Base-by-base conservation (phyloP, 2,329 filamentous ascomycete genomes). In the Coniella lustricola region DNA sequence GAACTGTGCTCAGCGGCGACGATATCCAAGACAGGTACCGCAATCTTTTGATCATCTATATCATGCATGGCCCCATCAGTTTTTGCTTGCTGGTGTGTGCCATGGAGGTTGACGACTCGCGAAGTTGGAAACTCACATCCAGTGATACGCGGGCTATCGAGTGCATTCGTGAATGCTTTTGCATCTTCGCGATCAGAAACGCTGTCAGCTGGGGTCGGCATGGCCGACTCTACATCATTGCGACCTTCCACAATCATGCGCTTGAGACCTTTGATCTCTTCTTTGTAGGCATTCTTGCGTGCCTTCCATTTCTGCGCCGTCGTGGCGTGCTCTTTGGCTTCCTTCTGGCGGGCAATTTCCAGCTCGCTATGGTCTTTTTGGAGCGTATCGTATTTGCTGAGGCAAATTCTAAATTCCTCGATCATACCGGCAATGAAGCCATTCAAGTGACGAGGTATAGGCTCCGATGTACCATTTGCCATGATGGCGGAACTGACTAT, bases 371-470 rank as follows among this genome's bases (percentile, higher is more conserved):
- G 20, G 10, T 40, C 16, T 2, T 17, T 16, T 12, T 40, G 39
- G 13, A 50, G 34, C 12, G 10, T 33, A 1, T 35, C 32, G 9
- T 44, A 33, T 18, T 48, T 29, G 31, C 44, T 21, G 31, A 42
- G 18, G n/a, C 43, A 43, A 12, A 44, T 45, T 7, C 47, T 37
- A 22, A 48, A 36, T 21, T 54, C 49, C 39, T 53, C 52, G 40
- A 54, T 37, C 29, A 54, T 49, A 10, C 34, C 29, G 14, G 44
- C 40, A 16, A 54, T 33, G 37, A 44, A 50, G 36, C 49, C 44
- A 25, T 53, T 54, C 46, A 52, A 47, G 25, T 53, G 46, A n/a
- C 47, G 49, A 17, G 50, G 46, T n/a, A 54, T 53, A 34, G 52
- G 52, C 18, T 45, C 44, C 17, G 37, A 46, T 18, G 37, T 35